phyloP scores from a whole-genome alignment of 164 flowering plant species.

The Stephania yunnanensis region DNA sequence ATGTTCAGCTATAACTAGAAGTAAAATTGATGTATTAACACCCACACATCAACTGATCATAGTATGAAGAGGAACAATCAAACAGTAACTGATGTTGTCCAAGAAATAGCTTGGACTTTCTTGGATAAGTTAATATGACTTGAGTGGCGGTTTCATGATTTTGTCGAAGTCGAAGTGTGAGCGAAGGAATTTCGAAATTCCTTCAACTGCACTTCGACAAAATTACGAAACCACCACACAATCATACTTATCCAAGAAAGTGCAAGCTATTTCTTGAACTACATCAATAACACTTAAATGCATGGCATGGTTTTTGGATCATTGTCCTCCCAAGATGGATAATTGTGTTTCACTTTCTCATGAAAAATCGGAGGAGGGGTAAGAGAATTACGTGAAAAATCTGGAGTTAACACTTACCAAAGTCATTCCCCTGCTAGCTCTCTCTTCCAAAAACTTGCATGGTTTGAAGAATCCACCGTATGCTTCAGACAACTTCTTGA shows the following conservation, averaged over 20 bases:
- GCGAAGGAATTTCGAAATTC: too few species aligned
- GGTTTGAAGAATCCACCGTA: constrained; percentile 78
- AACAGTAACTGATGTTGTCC: neutral
- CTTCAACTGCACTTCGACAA: neutral
- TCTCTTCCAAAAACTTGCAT: constrained; percentile 76
- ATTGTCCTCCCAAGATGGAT: too few species aligned
- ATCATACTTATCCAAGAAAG: too few species aligned
- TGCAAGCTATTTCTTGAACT: too few species aligned
- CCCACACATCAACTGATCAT: neutral
- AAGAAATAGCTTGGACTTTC: too few species aligned
- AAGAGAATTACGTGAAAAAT: neutral
- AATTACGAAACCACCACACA: neutral
- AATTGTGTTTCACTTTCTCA: neutral
- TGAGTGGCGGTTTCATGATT: too few species aligned
- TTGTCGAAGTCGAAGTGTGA: too few species aligned
- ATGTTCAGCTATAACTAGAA: neutral
- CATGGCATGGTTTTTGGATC: too few species aligned
- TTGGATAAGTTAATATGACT: too few species aligned
- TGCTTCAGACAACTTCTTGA: constrained; percentile 65
- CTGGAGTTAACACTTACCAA: constrained; percentile 47
- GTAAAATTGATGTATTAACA: neutral
- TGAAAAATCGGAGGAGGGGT: neutral
- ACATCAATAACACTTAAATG: too few species aligned
- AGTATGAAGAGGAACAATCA: neutral
- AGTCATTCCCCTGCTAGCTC: constrained; percentile 66